Evolutionary conservation across 495 filamentous ascomycete genomes (phyloP), one percentile per base, ranked within the genome.

Genomic region (Trichoderma virens): DNA sequence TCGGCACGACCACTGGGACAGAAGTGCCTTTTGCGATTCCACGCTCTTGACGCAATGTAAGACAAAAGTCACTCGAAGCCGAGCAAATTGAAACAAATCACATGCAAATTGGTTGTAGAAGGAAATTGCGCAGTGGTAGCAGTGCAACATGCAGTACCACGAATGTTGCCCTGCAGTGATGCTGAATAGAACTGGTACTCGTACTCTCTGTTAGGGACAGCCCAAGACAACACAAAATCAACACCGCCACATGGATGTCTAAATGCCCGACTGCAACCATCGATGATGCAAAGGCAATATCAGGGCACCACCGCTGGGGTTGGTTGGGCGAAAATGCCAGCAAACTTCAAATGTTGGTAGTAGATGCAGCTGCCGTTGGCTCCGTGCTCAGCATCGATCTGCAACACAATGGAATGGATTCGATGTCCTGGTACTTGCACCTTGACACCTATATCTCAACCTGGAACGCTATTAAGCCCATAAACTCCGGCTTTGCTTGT

Each of bases 1-100:
- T 82, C 84, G 27, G 76, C 83, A 2, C 76, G 85, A 28, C 85
- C 85, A 4, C 70, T 73, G 65, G 81, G 79, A 7, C 80, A 85
- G 71, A 81, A 66, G 28, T 88, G 85, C 67, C 71, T 80, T 64
- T 65, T 86, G 56, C 71, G 62, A 31, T 73, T 82, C 45, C 65
- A 70, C 2, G 73, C 71, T 14, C 20, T 65, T 5, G 63, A 60
- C 18, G 20, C 9, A 6, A n/a, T n/a, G n/a, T n/a, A n/a, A n/a
- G n/a, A n/a, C n/a, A 61, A 18, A n/a, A 31, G 62, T 14, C 38
- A 31, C 3, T 4, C 31, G 14, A 8, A 35, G 28, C 13, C 20
- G 18, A 16, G 9, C 18, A 41, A 41, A 18, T 35, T 39, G 38
- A 16, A 16, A n/a, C n/a, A n/a, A n/a, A n/a, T n/a, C n/a, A 39